A percentile compares a stretch with the other conserved stretches of the same genome.
Conservation (phyloP, 768 basidiomycete genomes). For the Tricholoma flavovirens region DNA sequence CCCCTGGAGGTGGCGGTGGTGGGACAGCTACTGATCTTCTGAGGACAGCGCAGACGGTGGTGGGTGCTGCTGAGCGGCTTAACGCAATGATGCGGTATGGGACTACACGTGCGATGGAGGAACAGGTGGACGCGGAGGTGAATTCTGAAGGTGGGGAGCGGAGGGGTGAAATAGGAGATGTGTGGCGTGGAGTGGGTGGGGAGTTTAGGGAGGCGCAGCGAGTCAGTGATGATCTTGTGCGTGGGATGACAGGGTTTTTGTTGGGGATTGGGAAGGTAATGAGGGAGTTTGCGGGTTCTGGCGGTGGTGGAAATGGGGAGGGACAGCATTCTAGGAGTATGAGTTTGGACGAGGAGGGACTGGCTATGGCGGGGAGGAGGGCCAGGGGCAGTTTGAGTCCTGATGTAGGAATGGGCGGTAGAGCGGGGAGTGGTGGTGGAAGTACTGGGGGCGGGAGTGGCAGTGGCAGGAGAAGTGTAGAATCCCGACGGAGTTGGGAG, state of each 20-base stretch:
- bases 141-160: constrained; percentile 29
- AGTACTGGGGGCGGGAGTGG: constrained; percentile 25
- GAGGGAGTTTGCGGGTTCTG: constrained; percentile 38
- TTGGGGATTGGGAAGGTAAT: constrained; percentile 69
- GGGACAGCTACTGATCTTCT: constrained; percentile 48
- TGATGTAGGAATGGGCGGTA: constrained; percentile 13
- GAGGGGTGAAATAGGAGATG: constrained; percentile 38
- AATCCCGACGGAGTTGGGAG: constrained; percentile 47
- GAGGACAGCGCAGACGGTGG: constrained; percentile 56
- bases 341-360: constrained; percentile 49
- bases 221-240: constrained; percentile 73
- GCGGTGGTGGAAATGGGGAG: constrained; percentile 21
- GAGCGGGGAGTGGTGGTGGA: constrained; percentile 16
- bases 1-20: constrained; percentile 10
- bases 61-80: constrained; percentile 60
- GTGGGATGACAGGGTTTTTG: constrained; percentile 70
- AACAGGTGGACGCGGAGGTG: constrained; percentile 74
- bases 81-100: constrained; percentile 54
- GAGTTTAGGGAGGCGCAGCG: constrained; percentile 70
- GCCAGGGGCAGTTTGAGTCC: constrained; percentile 23
- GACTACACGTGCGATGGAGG: constrained; percentile 57
- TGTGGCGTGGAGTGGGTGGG: constrained; percentile 65
- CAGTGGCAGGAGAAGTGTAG: constrained; percentile 45
- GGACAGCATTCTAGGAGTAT: constrained; percentile 40
- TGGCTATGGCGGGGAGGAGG: constrained; percentile 25